Evolutionary conservation across 23 red algal species (phyloP).

Genomic region (Gracilaria domingensis): DNA sequence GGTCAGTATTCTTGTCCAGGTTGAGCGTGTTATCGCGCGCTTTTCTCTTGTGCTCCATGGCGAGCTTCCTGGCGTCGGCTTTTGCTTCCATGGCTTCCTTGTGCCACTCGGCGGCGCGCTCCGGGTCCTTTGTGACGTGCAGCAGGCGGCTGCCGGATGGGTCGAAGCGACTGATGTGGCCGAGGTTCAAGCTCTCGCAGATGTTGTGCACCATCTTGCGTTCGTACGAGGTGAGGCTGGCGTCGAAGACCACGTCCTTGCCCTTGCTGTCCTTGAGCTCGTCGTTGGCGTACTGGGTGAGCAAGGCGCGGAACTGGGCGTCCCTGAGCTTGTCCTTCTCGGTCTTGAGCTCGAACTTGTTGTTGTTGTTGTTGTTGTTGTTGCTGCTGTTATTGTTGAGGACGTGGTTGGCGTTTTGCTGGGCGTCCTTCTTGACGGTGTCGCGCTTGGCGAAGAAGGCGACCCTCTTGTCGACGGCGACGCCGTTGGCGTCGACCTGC

Average conservation of each 20-base stretch:
- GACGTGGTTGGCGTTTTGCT: no score
- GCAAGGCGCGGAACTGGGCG: slow-evolving; percentile 32
- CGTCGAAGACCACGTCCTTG: slow-evolving; percentile 65
- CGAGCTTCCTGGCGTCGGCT: slow-evolving; percentile 16
- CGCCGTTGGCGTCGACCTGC: slow-evolving; percentile 35
- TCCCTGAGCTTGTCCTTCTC: slow-evolving; percentile 52
- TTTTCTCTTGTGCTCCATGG: slow-evolving; percentile 23
- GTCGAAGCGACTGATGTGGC: slow-evolving; percentile 62
- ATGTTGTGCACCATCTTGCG: slow-evolving; percentile 52
- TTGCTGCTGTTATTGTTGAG: no score
- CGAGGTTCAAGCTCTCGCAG: slow-evolving; percentile 51
- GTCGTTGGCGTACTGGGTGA: slow-evolving; percentile 24
- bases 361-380: no score
- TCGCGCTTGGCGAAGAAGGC: slow-evolving; percentile 63
- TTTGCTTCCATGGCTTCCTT: slow-evolving; percentile 20
- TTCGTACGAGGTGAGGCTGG: slow-evolving; percentile 62
- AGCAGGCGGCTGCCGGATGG: slow-evolving; percentile 35
- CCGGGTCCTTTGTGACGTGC: slow-evolving; percentile 67
- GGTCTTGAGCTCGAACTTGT: slow-evolving; percentile 36
- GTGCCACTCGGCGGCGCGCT: slow-evolving; percentile 49
- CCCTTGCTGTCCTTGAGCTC: slow-evolving; percentile 8
- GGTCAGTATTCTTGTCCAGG: slow-evolving; percentile 17
- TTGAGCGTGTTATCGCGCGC: neutral
- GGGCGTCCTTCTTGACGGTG: slow-evolving; percentile 20
- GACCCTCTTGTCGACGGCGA: slow-evolving; percentile 46